Percentiles rank a stretch among this genome's conserved stretches.
phyloP scores from a whole-genome alignment of 768 basidiomycete genomes.

The Kwoniella dendrophila region DNA sequence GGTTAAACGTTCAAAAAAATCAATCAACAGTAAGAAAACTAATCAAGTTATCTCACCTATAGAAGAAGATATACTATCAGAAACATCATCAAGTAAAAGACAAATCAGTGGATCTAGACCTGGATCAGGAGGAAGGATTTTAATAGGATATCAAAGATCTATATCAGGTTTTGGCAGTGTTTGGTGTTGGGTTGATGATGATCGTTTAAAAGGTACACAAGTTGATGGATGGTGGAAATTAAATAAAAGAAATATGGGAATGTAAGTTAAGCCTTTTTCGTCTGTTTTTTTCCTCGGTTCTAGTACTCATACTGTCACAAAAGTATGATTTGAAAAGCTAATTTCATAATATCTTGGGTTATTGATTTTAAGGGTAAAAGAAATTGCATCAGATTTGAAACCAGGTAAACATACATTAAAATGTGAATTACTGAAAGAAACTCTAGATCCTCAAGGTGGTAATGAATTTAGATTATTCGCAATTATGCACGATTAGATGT shows the following conservation, averaged over 20 bases:
- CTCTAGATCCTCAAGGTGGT: conserved; percentile 48
- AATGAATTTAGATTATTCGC: conserved; percentile 51
- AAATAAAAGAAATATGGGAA: conserved; percentile 49
- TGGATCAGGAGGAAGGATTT: conserved; percentile 30
- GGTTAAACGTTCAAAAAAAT: neutral
- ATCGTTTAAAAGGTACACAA: conserved; percentile 18
- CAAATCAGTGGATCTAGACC: conserved; percentile 1
- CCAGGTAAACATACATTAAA: conserved; percentile 46
- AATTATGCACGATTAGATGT: conserved; percentile 44
- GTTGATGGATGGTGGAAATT: conserved; percentile 49
- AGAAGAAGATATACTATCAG: neutral
- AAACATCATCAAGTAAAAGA: neutral
- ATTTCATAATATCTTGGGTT: neutral
- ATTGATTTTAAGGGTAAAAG: conserved; percentile 26
- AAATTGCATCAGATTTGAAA: conserved; percentile 33
- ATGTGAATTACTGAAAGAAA: conserved; percentile 48
- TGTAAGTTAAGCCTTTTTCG: conserved; percentile 32
- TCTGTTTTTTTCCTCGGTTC: neutral
- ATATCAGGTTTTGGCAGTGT: conserved; percentile 42
- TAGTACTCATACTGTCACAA: neutral
- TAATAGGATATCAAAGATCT: conserved; percentile 40
- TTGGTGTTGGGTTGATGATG: conserved; percentile 48
- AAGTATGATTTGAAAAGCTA: neutral
- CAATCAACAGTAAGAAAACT: neutral
- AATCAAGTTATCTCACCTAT: neutral